Percentiles rank a stretch among this genome's conserved stretches.
phyloP scores from a whole-genome alignment of 352 stramenopile species.

The Phytophthora sansomeana region DNA sequence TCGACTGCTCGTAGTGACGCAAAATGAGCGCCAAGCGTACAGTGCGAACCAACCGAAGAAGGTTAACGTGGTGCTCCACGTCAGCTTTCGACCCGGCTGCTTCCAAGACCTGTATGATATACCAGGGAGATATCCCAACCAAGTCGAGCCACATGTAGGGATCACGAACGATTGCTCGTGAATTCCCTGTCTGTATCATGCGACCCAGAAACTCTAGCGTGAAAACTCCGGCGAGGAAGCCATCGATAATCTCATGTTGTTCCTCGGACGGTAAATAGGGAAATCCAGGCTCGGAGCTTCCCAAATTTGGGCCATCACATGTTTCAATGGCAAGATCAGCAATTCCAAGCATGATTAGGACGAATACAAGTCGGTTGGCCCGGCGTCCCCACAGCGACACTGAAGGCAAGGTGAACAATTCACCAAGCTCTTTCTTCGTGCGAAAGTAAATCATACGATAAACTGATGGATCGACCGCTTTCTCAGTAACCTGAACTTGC shows the following conservation, averaged over 20 bases:
- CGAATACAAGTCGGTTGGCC: constrained; percentile 55
- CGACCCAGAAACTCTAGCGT: constrained; percentile 61
- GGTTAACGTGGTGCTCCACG: constrained; percentile 35
- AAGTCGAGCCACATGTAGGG: constrained; percentile 64
- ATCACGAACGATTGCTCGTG: constrained; percentile 41
- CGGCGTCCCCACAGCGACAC: constrained; percentile 47
- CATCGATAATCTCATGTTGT: constrained; percentile 47
- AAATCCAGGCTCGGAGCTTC: constrained; percentile 63
- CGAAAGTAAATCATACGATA: constrained; percentile 51
- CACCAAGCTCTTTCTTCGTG: constrained; percentile 47
- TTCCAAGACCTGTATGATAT: constrained; percentile 45
- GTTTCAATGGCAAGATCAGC: constrained; percentile 61
- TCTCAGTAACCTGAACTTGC: background rate
- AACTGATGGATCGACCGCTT: constrained; percentile 26
- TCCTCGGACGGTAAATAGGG: constrained; percentile 53
- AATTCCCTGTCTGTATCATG: constrained; percentile 35
- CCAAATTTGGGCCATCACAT: constrained; percentile 65
- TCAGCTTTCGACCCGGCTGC: constrained; percentile 7
- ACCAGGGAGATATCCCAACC: constrained; percentile 64
- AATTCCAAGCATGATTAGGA: constrained; percentile 64
- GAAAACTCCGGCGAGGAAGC: constrained; percentile 59
- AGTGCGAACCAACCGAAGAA: constrained; percentile 63
- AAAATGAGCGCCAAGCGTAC: constrained; percentile 63
- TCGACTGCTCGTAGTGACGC: constrained; percentile 61
- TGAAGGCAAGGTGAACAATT: constrained; percentile 51